Evolutionary conservation across 1,284 basidiomycete species (phyloP).

Genomic region (Singerocomus inundabilis): DNA sequence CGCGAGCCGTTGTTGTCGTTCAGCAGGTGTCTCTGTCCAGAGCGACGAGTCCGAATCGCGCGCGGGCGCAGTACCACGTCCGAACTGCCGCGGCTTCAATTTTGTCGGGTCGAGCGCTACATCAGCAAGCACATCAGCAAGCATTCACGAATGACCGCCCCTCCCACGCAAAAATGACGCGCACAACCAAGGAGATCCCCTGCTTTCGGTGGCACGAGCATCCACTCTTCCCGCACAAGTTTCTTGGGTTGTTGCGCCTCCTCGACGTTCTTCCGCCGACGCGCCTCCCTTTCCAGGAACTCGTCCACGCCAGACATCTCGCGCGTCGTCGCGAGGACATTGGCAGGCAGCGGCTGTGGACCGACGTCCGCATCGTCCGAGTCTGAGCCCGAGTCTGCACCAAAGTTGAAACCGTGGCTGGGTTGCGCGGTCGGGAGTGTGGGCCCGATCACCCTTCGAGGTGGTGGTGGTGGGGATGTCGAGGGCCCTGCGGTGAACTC

Average conservation of each 20-base stretch:
- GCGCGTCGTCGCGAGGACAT: conserved; percentile 37
- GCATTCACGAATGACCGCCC: too few species aligned
- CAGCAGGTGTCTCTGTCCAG: conserved; percentile 93
- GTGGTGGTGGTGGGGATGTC: conserved; percentile 16
- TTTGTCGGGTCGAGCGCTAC: conserved; percentile 70
- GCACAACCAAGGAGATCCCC: conserved; percentile 73
- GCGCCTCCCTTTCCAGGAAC: conserved; percentile 81
- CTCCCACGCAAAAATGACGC: too few species aligned
- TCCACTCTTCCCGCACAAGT: conserved; percentile 87
- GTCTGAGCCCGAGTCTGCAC: conserved; percentile 66
- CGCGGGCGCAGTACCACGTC: conserved; percentile 54
- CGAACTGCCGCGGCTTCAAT: conserved; percentile 72
- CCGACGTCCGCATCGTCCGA: conserved; percentile 74
- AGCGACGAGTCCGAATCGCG: conserved; percentile 55
- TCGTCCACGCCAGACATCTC: conserved; percentile 56
- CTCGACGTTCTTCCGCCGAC: conserved; percentile 63
- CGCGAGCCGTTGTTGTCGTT: conserved; percentile 78
- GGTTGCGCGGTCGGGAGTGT: conserved; percentile 34
- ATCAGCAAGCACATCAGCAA: neutral
- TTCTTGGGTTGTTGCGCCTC: conserved; percentile 73
- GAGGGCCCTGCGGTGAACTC: conserved; percentile 20
- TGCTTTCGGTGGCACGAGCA: conserved; percentile 85
- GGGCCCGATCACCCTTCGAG: conserved; percentile 37
- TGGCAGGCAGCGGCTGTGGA: conserved; percentile 63
- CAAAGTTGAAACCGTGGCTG: conserved; percentile 50